Evolutionary conservation across 257 asterid species (phyloP).

Genomic region (Perilla frutescens): DNA sequence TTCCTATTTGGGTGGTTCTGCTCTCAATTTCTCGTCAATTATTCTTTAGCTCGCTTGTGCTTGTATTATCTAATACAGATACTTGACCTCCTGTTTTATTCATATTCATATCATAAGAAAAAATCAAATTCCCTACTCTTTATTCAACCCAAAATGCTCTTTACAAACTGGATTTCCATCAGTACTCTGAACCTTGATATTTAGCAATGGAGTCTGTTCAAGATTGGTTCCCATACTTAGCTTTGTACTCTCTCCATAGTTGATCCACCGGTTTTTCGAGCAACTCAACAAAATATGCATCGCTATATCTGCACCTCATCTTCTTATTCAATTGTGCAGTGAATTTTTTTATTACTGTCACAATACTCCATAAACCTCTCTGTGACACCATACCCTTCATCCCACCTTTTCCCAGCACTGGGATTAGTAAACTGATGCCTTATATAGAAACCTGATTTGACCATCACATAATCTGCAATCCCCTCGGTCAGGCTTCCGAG

Average conservation of each 20-base stretch:
- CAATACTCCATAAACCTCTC: constrained; percentile 28
- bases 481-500: constrained; percentile 50
- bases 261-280: constrained; percentile 48
- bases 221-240: constrained; percentile 32
- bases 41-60: neutral
- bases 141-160: neutral
- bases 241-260: constrained; percentile 55
- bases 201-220: neutral
- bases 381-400: constrained; percentile 52
- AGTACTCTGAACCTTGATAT: neutral
- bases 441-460: constrained; percentile 39
- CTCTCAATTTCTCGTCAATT: neutral
- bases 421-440: constrained; percentile 41
- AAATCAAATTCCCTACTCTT: neutral
- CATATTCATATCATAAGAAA: constrained; percentile 1
- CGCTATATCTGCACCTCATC: constrained; percentile 15
- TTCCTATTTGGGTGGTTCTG: neutral
- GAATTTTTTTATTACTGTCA: neutral
- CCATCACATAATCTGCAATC: constrained; percentile 53
- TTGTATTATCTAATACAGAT: neutral
- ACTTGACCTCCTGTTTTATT: neutral
- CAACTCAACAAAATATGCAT: constrained; percentile 39
- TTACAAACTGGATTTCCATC: neutral
- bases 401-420: constrained; percentile 50
- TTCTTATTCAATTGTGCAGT: constrained; percentile 21